phyloP scores from a whole-genome alignment of 495 filamentous ascomycete species.

The Xylaria flabelliformis region DNA sequence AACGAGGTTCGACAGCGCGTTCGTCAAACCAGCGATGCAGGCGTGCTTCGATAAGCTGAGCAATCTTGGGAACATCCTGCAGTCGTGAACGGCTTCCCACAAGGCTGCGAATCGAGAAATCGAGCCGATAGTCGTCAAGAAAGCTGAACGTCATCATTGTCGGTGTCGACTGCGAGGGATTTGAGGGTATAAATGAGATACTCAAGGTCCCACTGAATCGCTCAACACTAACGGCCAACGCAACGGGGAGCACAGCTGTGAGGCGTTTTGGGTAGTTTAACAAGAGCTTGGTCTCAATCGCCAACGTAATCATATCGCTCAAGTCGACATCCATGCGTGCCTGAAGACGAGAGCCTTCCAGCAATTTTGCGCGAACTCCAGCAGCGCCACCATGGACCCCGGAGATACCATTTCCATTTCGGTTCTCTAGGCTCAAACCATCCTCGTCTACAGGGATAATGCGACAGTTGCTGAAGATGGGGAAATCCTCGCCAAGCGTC shows the following conservation, averaged over 20 bases:
- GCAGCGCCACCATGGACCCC: slow-evolving; percentile 45
- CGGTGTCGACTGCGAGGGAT: slow-evolving; percentile 58
- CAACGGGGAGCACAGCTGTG: slow-evolving; percentile 91
- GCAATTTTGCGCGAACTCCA: slow-evolving; percentile 55
- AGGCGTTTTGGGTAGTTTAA: slow-evolving; percentile 91
- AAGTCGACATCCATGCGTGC: slow-evolving; percentile 96
- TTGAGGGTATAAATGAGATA: slow-evolving; percentile 84
- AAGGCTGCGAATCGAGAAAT: slow-evolving; percentile 87
- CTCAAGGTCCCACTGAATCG: slow-evolving; percentile 93
- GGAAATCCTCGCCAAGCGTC: slow-evolving; percentile 92
- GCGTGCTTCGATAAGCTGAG: slow-evolving; percentile 88
- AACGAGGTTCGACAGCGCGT: slow-evolving; percentile 90
- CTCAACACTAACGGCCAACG: slow-evolving; percentile 86
- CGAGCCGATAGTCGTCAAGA: slow-evolving; percentile 92
- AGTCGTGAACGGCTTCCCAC: slow-evolving; percentile 89
- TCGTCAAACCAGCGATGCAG: slow-evolving; percentile 98
- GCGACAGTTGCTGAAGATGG: slow-evolving; percentile 98
- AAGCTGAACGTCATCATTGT: slow-evolving; percentile 95
- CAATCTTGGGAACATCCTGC: slow-evolving; percentile 97
- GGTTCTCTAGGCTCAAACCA: slow-evolving; percentile 54
- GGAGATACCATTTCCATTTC: slow-evolving; percentile 48
- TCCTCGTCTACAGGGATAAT: slow-evolving; percentile 84
- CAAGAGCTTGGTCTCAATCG: slow-evolving; percentile 89
- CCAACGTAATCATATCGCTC: slow-evolving; percentile 92
- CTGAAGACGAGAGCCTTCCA: slow-evolving; percentile 75